Evolutionary conservation across 768 basidiomycete species (phyloP), one percentile per base, ranked within the genome.

Genomic region (Hysterangium stoloniferum): DNA sequence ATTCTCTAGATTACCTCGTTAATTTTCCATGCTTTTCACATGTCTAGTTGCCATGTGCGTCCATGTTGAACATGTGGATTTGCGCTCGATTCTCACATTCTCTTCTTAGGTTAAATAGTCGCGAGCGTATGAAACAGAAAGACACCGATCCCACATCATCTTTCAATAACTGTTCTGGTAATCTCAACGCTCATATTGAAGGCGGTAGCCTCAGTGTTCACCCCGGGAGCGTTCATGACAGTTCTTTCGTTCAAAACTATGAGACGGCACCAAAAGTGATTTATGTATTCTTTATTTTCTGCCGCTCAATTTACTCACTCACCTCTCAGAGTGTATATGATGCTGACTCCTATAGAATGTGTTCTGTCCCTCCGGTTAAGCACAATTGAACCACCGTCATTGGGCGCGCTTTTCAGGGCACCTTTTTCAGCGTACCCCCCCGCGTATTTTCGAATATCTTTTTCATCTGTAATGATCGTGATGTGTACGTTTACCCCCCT

Each of bases 51-150:
- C 32, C 9, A 33, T 48, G 31, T 7, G 22, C 15, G 6, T 33
- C 8, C 3, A 3, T 5, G 4, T 24, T 20, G n/a, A n/a, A n/a
- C 19, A 22, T 2, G 29, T 34, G 20, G 3, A 20, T 25, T 13
- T 45, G 29, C 20, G 7, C 28, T 35, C 31, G 20, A 20, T 7
- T 34, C 20, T 12, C 20, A 20, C n/a, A 34, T 20, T 24, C 31
- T n/a, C n/a, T n/a, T n/a, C 3, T n/a, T n/a, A 48, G 46, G 46
- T 35, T 48, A 20, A 48, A 48, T 33, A 33, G 31, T 6, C 46
- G 46, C 4, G 19, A 20, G 12, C 28, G 17, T 35, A 20, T 48
- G 31, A 7, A 48, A 11, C 32, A 33, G n/a, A 48, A 48, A 20
- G 20, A 20, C 38, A 22, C 20, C 38, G 11, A 34, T 9, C 17